phyloP scores from a whole-genome alignment of 306 rosid species.

The Cicer chorassanicum region DNA sequence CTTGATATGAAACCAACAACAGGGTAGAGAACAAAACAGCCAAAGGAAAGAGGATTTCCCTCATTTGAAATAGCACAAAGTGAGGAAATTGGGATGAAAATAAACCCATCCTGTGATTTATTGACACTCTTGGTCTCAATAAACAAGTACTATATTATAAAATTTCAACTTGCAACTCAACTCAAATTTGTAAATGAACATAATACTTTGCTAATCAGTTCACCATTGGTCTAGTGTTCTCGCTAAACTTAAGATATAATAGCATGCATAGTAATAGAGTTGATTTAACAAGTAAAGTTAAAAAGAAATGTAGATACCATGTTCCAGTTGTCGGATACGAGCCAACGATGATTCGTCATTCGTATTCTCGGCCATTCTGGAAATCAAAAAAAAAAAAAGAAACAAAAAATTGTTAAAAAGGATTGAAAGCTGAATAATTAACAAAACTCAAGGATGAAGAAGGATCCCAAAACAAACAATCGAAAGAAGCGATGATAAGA shows the following conservation, averaged over 20 bases:
- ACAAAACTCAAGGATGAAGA: no score
- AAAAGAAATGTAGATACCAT: conserved; percentile 55
- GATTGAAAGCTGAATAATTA: no score
- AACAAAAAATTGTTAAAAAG: neutral
- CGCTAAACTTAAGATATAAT: no score
- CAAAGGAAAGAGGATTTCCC: conserved; percentile 27
- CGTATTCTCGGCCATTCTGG: conserved; percentile 55
- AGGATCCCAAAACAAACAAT: no score
- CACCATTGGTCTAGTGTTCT: conserved; percentile 9
- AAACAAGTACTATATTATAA: conserved; percentile 2
- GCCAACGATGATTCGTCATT: conserved; percentile 54
- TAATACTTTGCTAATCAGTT: conserved; percentile 3
- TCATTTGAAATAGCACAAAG: neutral
- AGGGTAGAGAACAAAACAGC: neutral
- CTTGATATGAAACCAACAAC: neutral
- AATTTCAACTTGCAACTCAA: conserved; percentile 7
- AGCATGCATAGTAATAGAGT: neutral
- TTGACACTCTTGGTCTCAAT: conserved; percentile 16
- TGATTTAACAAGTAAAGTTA: neutral
- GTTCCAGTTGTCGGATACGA: conserved; percentile 78
- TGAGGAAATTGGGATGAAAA: conserved; percentile 9
- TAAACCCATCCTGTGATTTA: conserved; percentile 2
- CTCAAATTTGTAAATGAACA: neutral
- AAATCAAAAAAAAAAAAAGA: neutral
- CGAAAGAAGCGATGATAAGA: no score